These are phyloP conservation scores for Acanthamoeba royreba DNA, from an alignment of 208 protist species.

Conservation along the genomic window DNA sequence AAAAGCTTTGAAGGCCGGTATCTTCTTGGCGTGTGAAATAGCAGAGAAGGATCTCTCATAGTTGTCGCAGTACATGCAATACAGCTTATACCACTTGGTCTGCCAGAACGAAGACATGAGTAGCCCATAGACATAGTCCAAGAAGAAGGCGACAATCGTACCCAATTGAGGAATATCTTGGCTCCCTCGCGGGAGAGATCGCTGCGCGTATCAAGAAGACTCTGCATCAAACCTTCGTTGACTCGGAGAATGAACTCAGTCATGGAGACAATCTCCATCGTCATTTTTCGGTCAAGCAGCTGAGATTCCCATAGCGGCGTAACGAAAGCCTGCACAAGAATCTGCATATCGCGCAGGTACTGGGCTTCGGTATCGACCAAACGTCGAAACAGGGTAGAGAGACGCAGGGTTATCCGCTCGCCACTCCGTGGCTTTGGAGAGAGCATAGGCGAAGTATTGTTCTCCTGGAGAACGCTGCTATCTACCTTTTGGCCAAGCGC, in stretches of 20 bases:
- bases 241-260: neutral
- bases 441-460: too few relatives aligned
- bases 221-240: neutral
- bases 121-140: too few relatives aligned
- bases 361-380: neutral
- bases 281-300: constrained; percentile 6
- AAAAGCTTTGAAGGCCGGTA: neutral
- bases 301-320: neutral
- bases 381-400: neutral
- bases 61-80: constrained; percentile 37
- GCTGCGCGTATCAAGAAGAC: neutral
- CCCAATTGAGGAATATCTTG: neutral
- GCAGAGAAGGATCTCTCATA: neutral
- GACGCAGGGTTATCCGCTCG: neutral
- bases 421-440: neutral
- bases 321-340: neutral
- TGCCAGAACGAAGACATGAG: neutral
- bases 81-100: constrained; percentile 14
- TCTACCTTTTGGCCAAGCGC: too few relatives aligned
- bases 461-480: too few relatives aligned
- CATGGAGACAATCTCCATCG: neutral
- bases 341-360: neutral
- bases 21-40: constrained; percentile 24
- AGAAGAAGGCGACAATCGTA: neutral
- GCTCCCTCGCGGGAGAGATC: neutral